Base-by-base conservation (phyloP, 2,329 filamentous ascomycete genomes). In the Monosporascus ibericus region DNA sequence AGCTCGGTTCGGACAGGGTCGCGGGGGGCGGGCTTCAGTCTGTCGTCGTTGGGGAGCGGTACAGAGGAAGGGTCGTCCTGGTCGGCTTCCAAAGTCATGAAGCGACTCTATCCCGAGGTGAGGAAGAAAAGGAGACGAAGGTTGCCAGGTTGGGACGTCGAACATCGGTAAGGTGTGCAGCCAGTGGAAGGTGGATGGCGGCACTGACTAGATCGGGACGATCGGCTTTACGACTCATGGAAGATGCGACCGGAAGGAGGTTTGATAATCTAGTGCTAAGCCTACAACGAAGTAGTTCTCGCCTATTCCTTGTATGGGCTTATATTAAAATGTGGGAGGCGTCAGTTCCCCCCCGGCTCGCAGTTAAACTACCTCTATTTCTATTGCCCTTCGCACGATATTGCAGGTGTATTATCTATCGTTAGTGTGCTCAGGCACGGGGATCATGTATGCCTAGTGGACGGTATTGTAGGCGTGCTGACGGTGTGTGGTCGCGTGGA, bases 11-110 rank as follows among this genome's bases (percentile, higher is more conserved):
- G 57, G 53, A 44, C 50, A 52, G 55, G 57, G 47, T 59, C 54
- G 55, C 54, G 52, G 50, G 58, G 48, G 48, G 51, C 54, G 55
- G 59, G 54, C 34, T 56, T 61, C 56, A 60, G 54, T 44, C 54
- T 57, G 50, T 59, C 58, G 50, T 49, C 58, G 49, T 49, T 62
- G 53, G 59, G 49, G 52, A 52, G 51, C 58, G 55, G 48, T 59
- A 60, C 54, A 56, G 56, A 55, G 53, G 57, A 55, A 58, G 56
- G 52, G 49, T 60, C 60, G 56, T 59, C 58, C 51, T 51, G 54
- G 48, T 58, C 58, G 52, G 59, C 60, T 59, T 61, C 58, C 53
- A 58, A 53, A 61, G 63, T 67, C 65, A 67, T 67, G 62, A 66
- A 65, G 63, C 24, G 24, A 25, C 24, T 25, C 6, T 6, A 25